Percentiles rank a stretch among this genome's conserved stretches.
Evolutionary conservation across 2,329 filamentous ascomycete species (phyloP).

Genomic region (Hysterium pulicare): DNA sequence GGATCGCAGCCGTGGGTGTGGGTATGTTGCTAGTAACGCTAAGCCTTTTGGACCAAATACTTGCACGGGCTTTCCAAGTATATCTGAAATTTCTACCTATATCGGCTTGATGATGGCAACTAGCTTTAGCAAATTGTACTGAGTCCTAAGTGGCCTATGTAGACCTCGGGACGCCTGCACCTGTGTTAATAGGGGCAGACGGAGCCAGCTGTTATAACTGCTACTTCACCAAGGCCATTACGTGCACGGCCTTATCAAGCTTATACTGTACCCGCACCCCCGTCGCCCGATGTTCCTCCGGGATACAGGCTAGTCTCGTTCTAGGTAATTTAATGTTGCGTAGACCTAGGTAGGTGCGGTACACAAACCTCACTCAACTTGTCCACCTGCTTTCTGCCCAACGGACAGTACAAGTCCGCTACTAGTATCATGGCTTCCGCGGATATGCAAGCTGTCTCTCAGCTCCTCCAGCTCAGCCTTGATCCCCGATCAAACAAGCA

Average conservation of each 20-base stretch:
- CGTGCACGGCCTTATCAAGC: neutral
- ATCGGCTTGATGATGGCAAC: too few species aligned
- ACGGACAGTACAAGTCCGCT: constrained; percentile 5
- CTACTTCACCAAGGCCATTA: neutral
- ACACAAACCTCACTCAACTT: constrained; percentile 13
- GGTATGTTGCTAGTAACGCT: too few species aligned
- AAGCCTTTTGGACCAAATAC: too few species aligned
- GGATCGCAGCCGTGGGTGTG: neutral
- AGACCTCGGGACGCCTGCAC: too few species aligned
- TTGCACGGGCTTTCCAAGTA: too few species aligned
- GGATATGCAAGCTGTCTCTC: constrained; percentile 63
- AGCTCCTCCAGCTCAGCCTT: constrained; percentile 86
- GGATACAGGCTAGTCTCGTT: too few species aligned
- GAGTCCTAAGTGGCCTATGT: too few species aligned
- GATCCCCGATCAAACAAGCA: constrained; percentile 85
- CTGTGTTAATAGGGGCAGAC: too few species aligned
- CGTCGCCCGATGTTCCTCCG: neutral
- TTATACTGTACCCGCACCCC: neutral
- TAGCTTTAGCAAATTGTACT: too few species aligned
- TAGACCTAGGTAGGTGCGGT: too few species aligned
- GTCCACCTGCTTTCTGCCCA: constrained; percentile 6
- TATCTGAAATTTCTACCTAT: too few species aligned
- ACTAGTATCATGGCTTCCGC: constrained; percentile 53
- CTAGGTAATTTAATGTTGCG: too few species aligned
- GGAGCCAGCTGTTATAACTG: neutral